phyloP scores from a whole-genome alignment of 371 early-diverging fungal species.

The Circinella umbellata region DNA sequence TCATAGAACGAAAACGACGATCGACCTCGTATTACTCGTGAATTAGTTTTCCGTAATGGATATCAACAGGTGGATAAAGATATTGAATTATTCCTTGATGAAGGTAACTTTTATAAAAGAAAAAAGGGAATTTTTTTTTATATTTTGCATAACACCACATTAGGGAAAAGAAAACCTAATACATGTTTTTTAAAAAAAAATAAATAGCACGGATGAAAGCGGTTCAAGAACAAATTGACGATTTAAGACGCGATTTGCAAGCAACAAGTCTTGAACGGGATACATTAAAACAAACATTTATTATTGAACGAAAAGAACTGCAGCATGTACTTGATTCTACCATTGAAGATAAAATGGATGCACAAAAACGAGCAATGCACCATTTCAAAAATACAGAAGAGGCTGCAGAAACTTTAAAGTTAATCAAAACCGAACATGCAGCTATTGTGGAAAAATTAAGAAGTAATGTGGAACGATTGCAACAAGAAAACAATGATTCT shows the following conservation, averaged over 20 bases:
- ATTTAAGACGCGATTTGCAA: slow-evolving; percentile 1
- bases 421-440: slow-evolving; percentile 23
- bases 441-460: slow-evolving; percentile 16
- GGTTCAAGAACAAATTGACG: slow-evolving; percentile 1
- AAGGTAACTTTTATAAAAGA: slow-evolving; percentile 4
- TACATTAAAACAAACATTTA: slow-evolving; percentile 1
- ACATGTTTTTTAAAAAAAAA: no score
- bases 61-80: not conserved
- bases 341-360: slow-evolving; percentile 18
- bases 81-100: slow-evolving; percentile 8
- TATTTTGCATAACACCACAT: no score
- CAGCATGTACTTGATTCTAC: slow-evolving; percentile 3
- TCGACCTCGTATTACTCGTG: slow-evolving; percentile 15
- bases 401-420: slow-evolving; percentile 14
- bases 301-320: slow-evolving; percentile 13
- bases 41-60: slow-evolving; percentile 2
- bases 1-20: not conserved
- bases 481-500: slow-evolving; percentile 13
- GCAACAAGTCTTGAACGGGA: slow-evolving; percentile 12
- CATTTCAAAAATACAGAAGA: slow-evolving; percentile 19
- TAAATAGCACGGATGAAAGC: slow-evolving; percentile 4
- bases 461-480: slow-evolving; percentile 8
- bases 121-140: no score
- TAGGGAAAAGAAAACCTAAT: not conserved
- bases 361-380: slow-evolving; percentile 25